Percentiles rank a stretch among this genome's conserved stretches.
Evolutionary conservation across 2,329 filamentous ascomycete genomes (phyloP).

Genomic region (Colletotrichum sansevieriae): DNA sequence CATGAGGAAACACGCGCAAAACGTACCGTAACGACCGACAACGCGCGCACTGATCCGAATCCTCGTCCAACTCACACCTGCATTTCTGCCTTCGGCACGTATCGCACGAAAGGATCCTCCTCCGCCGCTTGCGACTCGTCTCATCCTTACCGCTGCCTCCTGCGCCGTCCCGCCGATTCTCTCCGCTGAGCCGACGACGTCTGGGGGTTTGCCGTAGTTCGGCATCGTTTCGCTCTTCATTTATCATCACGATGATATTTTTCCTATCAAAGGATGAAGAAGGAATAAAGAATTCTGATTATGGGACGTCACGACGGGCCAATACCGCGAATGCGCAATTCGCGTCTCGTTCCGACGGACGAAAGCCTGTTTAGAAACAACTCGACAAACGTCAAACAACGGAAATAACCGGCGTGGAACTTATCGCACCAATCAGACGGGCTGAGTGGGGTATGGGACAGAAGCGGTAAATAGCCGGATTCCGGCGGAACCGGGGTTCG

Average conservation of each 20-base stretch:
- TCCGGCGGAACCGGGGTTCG: slow-evolving; percentile 16
- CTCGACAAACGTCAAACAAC: neutral
- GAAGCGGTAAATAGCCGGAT: slow-evolving; percentile 29
- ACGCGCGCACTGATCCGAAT: slow-evolving; percentile 38
- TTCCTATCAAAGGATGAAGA: neutral
- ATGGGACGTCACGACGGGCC: slow-evolving; percentile 2
- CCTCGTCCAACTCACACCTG: slow-evolving; percentile 37
- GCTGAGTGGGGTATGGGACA: too few relatives aligned
- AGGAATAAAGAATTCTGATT: slow-evolving; percentile 16
- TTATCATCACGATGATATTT: too few relatives aligned
- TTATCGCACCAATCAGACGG: neutral
- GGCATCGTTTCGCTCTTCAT: slow-evolving; percentile 3
- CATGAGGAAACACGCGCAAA: neutral
- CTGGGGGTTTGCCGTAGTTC: neutral
- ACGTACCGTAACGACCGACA: slow-evolving; percentile 39
- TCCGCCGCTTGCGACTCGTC: slow-evolving; percentile 35
- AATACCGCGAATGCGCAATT: too few relatives aligned
- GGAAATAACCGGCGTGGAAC: slow-evolving; percentile 5
- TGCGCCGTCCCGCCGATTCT: slow-evolving; percentile 23
- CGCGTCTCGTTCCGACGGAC: too few relatives aligned
- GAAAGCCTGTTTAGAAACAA: too few relatives aligned
- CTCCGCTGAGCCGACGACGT: slow-evolving; percentile 31
- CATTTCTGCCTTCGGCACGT: slow-evolving; percentile 41
- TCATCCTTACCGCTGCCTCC: slow-evolving; percentile 26
- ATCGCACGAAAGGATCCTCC: slow-evolving; percentile 40